phyloP scores from a whole-genome alignment of 116 monocot species.

The Iris pallida region DNA sequence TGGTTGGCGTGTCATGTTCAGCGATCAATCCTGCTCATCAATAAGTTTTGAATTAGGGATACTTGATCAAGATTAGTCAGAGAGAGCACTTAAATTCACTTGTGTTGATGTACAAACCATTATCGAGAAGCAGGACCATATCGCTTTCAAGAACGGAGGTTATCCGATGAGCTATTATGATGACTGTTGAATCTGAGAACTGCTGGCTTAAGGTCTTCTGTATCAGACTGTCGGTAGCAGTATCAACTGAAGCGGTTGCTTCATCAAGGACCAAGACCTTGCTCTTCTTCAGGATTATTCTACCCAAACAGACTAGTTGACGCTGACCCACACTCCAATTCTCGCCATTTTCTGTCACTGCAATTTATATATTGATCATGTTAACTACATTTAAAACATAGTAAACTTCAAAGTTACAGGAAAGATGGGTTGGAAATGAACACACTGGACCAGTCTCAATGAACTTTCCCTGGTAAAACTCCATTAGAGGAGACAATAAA shows the following conservation, averaged over 20 bases:
- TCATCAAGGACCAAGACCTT: conserved; percentile 69
- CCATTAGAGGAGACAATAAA: not conserved
- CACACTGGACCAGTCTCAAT: not conserved
- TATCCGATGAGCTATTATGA: conserved; percentile 72
- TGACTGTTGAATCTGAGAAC: conserved; percentile 56
- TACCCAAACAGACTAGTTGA: conserved; percentile 65
- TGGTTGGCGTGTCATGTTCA: conserved; percentile 46
- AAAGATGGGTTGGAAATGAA: not conserved
- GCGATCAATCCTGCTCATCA: conserved; percentile 37
- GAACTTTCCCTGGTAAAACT: not conserved
- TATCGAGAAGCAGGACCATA: conserved; percentile 66
- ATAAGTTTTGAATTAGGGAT: conserved; percentile 1
- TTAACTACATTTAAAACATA: not conserved
- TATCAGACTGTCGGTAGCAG: conserved; percentile 64
- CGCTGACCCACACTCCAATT: conserved; percentile 85
- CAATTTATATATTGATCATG: conserved; percentile 11
- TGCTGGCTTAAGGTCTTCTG: conserved; percentile 61
- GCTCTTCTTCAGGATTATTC: conserved; percentile 62
- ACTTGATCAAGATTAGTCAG: not conserved
- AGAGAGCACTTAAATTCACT: not conserved
- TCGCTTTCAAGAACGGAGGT: conserved; percentile 75
- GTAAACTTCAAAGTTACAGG: not conserved
- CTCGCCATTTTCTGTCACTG: conserved; percentile 73
- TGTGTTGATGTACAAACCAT: conserved; percentile 30
- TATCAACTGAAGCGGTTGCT: conserved; percentile 82